phyloP scores from a whole-genome alignment of 306 rosid genomes.

The Quercus engelmannii region DNA sequence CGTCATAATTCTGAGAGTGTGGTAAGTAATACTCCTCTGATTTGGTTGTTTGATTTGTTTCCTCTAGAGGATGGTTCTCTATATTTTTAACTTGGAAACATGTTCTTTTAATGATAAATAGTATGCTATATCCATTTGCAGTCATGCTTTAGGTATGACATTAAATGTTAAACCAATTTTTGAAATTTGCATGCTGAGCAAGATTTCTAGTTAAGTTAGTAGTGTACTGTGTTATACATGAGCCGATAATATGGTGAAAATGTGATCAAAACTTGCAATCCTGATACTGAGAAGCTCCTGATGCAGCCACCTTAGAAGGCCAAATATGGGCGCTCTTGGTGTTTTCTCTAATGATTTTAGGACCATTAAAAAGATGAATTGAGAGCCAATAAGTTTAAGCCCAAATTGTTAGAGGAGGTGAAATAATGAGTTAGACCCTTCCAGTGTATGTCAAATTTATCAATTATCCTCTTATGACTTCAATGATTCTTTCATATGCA shows the following conservation, averaged over 20 bases:
- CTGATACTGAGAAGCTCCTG: background rate
- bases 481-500: too few species aligned
- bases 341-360: too few species aligned
- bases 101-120: background rate
- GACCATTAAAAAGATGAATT: too few species aligned
- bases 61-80: background rate
- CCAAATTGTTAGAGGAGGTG: too few species aligned
- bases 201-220: background rate
- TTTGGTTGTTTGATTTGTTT: background rate
- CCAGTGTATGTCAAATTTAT: too few species aligned
- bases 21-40: constrained; percentile 46
- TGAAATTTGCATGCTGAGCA: background rate
- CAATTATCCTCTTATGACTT: too few species aligned
- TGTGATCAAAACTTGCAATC: background rate
- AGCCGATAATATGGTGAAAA: background rate
- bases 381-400: too few species aligned
- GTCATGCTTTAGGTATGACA: background rate
- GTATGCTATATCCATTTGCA: background rate
- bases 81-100: background rate
- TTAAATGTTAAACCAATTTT: background rate
- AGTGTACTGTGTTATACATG: background rate
- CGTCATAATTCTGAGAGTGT: constrained; percentile 98
- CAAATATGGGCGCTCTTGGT: background rate
- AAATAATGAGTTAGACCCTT: too few species aligned
- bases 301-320: background rate